Evolutionary conservation across 2,329 filamentous ascomycete genomes (phyloP), one percentile per base, ranked within the genome.

Genomic region (Fusarium cicatricum): DNA sequence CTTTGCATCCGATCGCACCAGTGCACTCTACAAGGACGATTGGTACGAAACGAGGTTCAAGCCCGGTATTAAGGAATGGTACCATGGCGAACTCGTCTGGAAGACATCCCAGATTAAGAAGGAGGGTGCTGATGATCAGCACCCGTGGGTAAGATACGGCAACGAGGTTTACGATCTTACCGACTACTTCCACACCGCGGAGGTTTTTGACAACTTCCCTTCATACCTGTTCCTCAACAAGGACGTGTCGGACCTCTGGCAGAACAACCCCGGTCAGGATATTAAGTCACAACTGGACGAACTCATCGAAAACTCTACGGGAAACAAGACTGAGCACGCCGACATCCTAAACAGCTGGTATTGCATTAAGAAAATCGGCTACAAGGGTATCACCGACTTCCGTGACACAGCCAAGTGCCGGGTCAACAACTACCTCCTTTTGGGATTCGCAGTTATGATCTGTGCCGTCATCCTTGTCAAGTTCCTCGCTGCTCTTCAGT

Each of bases 401-500:
- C 86, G 95, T 42, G 78, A 90, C 16, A 81, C 84, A 1, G 74
- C 92, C 2, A 85, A 82, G 64, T 99, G 95, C 73, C 87, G 91
- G 67, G 88, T 92, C 69, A 96, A 97, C 80, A 94, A 94, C 77
- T 98, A 92, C 75, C 88, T 98, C 60, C 80, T 99, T 53, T 80
- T 98, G 46, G 88, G 87, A 3, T 96, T 97, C 71, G 90, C 92
- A n/a, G 82, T 96, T 69, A 80, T 98, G 11, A 80, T 99, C 48
- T 92, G 90, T 71, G 58, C 83, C 1, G 90, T 97, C 58, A 93
- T 98, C 62, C 71, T 87, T 44, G 78, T 90, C 77, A 99, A 98
- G 76, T 99, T 99, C 78, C 74, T 99, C 70, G 88, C 95, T 46
- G 95, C 95, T 11, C 82, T 99, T 36, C 95, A 97, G 70, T 91